Evolutionary conservation across 2,329 filamentous ascomycete species (phyloP), one percentile per base, ranked within the genome.

Genomic region (Monilinia vaccinii-corymbosi): DNA sequence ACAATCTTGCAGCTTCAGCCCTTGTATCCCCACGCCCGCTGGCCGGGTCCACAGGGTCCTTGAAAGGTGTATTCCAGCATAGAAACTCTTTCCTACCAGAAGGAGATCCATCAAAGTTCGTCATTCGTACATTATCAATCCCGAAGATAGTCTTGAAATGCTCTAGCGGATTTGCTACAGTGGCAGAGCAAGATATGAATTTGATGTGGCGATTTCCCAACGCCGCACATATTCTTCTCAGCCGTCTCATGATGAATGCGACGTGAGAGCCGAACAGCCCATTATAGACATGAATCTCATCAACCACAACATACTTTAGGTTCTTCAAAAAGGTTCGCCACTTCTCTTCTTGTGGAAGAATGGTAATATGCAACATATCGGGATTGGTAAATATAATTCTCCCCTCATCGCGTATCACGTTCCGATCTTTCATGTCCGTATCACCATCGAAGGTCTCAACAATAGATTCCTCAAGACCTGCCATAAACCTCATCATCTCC

Each of bases 371-470:
- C 40, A 99, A 79, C 92, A 97, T 99, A 69, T 99, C 94, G 0
- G 94, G 94, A 68, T 99, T 99, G 0, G 94, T 99, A 70, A 99
- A 97, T 55, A 99, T 93, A 63, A 97, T 91, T 28, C 91, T 82
- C 0, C 88, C 94, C 73, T 95, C 86, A 44, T 97, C 92, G 7
- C 93, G 84, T 63, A 99, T 93, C 32, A 78, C 71, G 65, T 90
- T 90, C 25, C 94, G 83, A 63, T 88, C 86, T 6, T 75, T 73
- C 84, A 95, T 92, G 0, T 89, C 85, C 0, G 94, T 99, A 71
- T 99, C 94, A 8, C 94, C 94, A 71, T 99, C 94, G 66, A 96
- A 97, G 0, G 94, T 97, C 70, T 97, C 94, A 2, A 97, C 90
- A 21, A 95, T 76, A 0, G 85, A 77, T 46, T 89, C 79, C 69